Percentiles rank a stretch among this genome's conserved stretches.
Conservation (phyloP, 2,329 filamentous ascomycete species). For the Cladosporium halotolerans region DNA sequence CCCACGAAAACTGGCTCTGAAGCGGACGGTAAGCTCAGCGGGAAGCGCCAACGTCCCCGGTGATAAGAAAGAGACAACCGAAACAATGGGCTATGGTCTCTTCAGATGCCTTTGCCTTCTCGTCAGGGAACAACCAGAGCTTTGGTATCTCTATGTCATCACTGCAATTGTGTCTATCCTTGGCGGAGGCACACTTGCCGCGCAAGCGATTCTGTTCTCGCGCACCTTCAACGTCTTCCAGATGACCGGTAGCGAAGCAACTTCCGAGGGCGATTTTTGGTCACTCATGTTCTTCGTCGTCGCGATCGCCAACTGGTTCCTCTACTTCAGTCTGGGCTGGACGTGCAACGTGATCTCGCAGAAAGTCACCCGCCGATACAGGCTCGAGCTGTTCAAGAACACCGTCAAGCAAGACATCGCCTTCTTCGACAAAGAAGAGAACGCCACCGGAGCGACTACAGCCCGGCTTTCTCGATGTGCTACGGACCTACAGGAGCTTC, state of each 20-base stretch:
- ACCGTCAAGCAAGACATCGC: slow-evolving; percentile 27
- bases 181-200: slow-evolving; percentile 38
- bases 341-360: slow-evolving; percentile 41
- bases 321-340: slow-evolving; percentile 43
- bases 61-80: slow-evolving; percentile 17
- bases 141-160: slow-evolving; percentile 35
- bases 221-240: slow-evolving; percentile 44
- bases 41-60: not conserved
- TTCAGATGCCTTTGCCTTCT: slow-evolving; percentile 33
- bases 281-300: slow-evolving; percentile 53
- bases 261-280: slow-evolving; percentile 44
- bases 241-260: slow-evolving; percentile 32
- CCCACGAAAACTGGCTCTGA: not conserved
- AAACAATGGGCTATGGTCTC: slow-evolving; percentile 27
- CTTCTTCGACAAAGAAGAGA: slow-evolving; percentile 39
- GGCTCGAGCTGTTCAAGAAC: slow-evolving; percentile 29
- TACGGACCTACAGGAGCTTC: slow-evolving; percentile 45
- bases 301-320: slow-evolving; percentile 41
- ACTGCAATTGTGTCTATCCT: slow-evolving; percentile 30
- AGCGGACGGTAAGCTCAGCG: slow-evolving; percentile 2
- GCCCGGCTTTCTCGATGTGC: slow-evolving; percentile 45
- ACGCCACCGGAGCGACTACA: slow-evolving; percentile 44
- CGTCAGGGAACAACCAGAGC: slow-evolving; percentile 30
- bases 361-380: slow-evolving; percentile 32
- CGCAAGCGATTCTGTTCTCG: slow-evolving; percentile 46